These are phyloP conservation scores for Mallotus repandus DNA, from an alignment of 441 rosid genomes.

Conservation along the genomic window DNA sequence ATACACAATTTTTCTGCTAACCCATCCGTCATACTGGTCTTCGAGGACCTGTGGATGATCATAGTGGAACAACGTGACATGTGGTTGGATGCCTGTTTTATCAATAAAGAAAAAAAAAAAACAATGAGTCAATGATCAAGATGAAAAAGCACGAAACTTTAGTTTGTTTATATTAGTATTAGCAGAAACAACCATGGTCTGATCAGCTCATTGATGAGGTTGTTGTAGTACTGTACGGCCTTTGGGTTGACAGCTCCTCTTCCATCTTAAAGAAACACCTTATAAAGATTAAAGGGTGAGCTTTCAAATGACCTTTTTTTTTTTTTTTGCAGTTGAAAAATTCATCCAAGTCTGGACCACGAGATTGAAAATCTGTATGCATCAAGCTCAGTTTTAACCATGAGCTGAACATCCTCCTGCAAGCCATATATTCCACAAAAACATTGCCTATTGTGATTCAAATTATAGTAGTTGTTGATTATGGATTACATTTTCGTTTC, in stretches of 20 bases:
- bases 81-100: conserved; percentile 61
- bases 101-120: not conserved
- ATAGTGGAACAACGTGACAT: conserved; percentile 50
- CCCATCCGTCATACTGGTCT: conserved; percentile 77
- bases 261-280: conserved; percentile 43
- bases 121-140: not conserved
- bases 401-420: conserved; percentile 68
- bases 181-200: conserved; percentile 34
- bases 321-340: not conserved
- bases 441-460: not conserved
- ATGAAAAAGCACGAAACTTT: not conserved
- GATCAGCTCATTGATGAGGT: conserved; percentile 53
- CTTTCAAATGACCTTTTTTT: no score
- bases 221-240: conserved; percentile 59
- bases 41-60: conserved; percentile 74
- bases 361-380: conserved; percentile 76
- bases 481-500: no score
- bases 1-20: conserved; percentile 50
- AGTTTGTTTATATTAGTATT: not conserved
- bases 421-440: not conserved
- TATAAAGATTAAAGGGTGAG: not conserved
- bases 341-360: conserved; percentile 66
- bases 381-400: conserved; percentile 55
- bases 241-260: conserved; percentile 62
- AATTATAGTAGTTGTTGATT: no score